Base-by-base conservation (phyloP, 2,329 filamentous ascomycete species). In the Capronia coronata region DNA sequence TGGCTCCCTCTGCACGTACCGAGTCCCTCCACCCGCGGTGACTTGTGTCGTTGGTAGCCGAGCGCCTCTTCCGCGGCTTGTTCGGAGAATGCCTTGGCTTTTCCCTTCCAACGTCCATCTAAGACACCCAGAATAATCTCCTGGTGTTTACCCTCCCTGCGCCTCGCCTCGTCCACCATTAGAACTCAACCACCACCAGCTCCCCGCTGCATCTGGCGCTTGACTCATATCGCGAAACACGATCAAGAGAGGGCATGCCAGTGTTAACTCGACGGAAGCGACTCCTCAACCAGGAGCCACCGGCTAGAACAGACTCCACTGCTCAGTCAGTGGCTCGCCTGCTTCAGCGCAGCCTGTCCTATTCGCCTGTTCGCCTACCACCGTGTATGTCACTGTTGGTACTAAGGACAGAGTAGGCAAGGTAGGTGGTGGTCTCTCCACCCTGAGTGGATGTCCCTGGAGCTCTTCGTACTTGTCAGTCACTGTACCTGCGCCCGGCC, bases 1-100 rank as follows among this genome's bases (percentile, higher is more conserved):
- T n/a, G n/a, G n/a, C n/a, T n/a, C n/a, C n/a, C n/a, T n/a, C n/a
- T n/a, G n/a, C n/a, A n/a, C n/a, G n/a, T n/a, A n/a, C n/a, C n/a
- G n/a, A n/a, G n/a, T n/a, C n/a, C n/a, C n/a, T n/a, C n/a, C n/a
- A n/a, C n/a, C n/a, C n/a, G n/a, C n/a, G n/a, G n/a, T n/a, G n/a
- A n/a, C n/a, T n/a, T n/a, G n/a, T n/a, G n/a, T n/a, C n/a, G n/a
- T 46, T 35, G 34, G 14, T 18, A 21, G 27, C 35, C 49, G 53
- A 42, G 49, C 49, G 52, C 49, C 47, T 52, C 47, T 48, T 48
- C 39, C 47, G 46, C 43, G 44, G 40, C 44, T 52, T 39, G 41
- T 19, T 35, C 35, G 42, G 27, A 13, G 39, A 18, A 46, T 16
- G 34, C 16, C 34, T 37, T 16, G 10, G 30, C 8, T 6, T 16